phyloP scores from a whole-genome alignment of 768 basidiomycete genomes.

The Boletus rubescentipes region DNA sequence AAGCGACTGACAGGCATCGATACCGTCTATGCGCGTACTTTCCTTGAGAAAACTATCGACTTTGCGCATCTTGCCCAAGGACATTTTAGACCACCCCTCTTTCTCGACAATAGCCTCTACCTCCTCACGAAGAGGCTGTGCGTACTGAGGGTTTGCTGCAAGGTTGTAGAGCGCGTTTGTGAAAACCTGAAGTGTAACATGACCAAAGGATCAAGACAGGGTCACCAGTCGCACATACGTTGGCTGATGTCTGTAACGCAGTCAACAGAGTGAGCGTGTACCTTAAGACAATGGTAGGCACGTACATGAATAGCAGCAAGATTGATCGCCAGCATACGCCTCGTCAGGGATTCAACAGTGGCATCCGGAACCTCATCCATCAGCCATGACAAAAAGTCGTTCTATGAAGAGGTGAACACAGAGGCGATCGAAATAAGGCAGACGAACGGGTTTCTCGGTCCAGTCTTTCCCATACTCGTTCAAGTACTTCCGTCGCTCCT shows the following conservation, averaged over 20 bases:
- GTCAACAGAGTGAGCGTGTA: neutral
- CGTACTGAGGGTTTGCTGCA: neutral
- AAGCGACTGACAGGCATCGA: slow-evolving; percentile 3
- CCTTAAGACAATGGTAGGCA: neutral
- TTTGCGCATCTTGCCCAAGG: slow-evolving; percentile 29
- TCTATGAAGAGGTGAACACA: slow-evolving; percentile 11
- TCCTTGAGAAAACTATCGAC: slow-evolving; percentile 42
- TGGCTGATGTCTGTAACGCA: neutral
- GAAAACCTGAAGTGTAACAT: neutral
- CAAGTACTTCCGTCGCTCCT: slow-evolving; percentile 24
- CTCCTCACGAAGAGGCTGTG: slow-evolving; percentile 35
- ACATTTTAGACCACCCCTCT: slow-evolving; percentile 4
- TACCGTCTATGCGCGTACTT: slow-evolving; percentile 28
- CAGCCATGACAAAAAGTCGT: slow-evolving; percentile 28
- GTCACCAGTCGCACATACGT: neutral
- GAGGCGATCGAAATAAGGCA: neutral
- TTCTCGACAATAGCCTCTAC: slow-evolving; percentile 20
- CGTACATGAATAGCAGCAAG: slow-evolving; percentile 24
- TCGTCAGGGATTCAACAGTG: slow-evolving; percentile 10
- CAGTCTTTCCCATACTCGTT: slow-evolving; percentile 27
- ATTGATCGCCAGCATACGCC: slow-evolving; percentile 2
- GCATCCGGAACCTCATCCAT: neutral
- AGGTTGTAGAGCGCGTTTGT: neutral
- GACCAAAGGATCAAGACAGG: neutral
- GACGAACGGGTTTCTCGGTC: slow-evolving; percentile 34